Evolutionary conservation across 768 basidiomycete species (phyloP).

Genomic region (Strobilomyces dryophilus): DNA sequence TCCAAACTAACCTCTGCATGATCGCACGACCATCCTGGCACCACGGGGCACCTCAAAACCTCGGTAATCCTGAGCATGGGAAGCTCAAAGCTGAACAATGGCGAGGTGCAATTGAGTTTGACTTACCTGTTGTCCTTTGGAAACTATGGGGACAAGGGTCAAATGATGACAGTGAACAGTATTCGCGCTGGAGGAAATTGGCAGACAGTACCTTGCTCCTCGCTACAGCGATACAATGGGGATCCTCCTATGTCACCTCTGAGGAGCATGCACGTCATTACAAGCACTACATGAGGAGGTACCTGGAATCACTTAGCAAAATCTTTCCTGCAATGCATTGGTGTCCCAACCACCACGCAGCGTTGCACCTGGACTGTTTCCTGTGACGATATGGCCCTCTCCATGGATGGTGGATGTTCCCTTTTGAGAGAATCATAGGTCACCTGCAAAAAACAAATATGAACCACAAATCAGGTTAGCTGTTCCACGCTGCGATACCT

Average conservation of each 20-base stretch:
- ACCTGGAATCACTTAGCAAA: constrained; percentile 17
- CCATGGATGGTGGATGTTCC: constrained; percentile 34
- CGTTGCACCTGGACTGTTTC: constrained; percentile 29
- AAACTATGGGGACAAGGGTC: background rate
- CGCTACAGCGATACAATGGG: constrained; percentile 3
- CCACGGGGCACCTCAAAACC: too few relatives aligned
- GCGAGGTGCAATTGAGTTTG: too few relatives aligned
- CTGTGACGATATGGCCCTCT: constrained; percentile 29
- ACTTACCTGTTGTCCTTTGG: background rate
- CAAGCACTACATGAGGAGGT: constrained; percentile 19
- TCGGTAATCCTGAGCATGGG: too few relatives aligned
- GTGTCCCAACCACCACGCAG: constrained; percentile 31
- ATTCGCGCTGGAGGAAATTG: background rate
- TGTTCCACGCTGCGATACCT: too few relatives aligned
- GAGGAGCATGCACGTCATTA: constrained; percentile 13
- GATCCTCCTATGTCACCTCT: constrained; percentile 18
- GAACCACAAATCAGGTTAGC: background rate
- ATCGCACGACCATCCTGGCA: too few relatives aligned
- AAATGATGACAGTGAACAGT: background rate
- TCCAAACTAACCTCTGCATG: too few relatives aligned
- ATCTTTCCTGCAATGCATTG: constrained; percentile 18
- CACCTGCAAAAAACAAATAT: constrained; percentile 18
- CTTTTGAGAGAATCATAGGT: constrained; percentile 29
- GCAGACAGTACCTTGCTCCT: background rate
- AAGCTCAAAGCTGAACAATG: too few relatives aligned